Base-by-base conservation (phyloP, 441 rosid genomes). In the Manihot esculenta region DNA sequence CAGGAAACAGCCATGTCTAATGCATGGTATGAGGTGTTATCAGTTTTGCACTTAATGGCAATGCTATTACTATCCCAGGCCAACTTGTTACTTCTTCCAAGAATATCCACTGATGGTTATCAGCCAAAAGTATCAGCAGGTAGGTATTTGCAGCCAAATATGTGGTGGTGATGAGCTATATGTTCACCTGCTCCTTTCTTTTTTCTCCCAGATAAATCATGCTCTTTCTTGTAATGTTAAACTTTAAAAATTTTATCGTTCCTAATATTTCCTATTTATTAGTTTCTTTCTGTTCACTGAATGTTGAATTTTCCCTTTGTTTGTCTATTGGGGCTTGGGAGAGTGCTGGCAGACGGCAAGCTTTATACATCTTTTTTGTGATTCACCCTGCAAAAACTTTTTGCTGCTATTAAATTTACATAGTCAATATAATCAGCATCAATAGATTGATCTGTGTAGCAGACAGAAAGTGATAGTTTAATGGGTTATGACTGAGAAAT, bases 1-100 rank as follows among this genome's bases (percentile, higher is more conserved):
- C 97, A 96, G 99, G 98, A 96, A 84, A 90, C 99, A 49, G 76
- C 89, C 27, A 83, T 93, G 82, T 83, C 86, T 66, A 87, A 85
- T 79, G 91, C 90, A 53, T 96, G 99, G 98, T 93, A 90, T 72
- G 99, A 93, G 84, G 81, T 91, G 50, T 82, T 96, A 81, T 96
- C 99, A 42, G 93, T 96, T 74, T 84, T 96, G 86, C 99, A 96
- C 84, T 83, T 96, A 86, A 91, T 93, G 98, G 98, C 99, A 24
- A 90, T 88, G 89, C 83, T 91, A 71, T 85, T 79, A 54, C 70
- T 96, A 78, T 90, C 94, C 64, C 96, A 90, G 78, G 97, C 97
- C 84, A 96, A 91, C 82, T 82, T 90, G 75, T 83, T 90, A 53
- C 97, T 96, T 77, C 91, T 91, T 81, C 98, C 98, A 45, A 86